Percentiles rank a stretch among this genome's conserved stretches.
Conservation (phyloP, 2,329 filamentous ascomycete species). For the Cladophialophora bantiana region DNA sequence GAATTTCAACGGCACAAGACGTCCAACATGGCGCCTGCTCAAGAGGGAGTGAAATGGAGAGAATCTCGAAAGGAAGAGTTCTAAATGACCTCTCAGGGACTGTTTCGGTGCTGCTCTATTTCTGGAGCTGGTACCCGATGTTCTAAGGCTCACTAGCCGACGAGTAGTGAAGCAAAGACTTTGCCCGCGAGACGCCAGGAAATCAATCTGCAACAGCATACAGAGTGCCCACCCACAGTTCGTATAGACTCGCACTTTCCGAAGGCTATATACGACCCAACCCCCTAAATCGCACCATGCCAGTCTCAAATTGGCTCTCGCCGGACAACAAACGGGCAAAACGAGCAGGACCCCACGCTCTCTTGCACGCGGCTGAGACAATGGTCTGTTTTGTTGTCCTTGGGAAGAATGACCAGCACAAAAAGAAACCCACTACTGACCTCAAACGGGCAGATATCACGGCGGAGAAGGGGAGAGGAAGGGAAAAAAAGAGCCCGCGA, state of each 20-base stretch:
- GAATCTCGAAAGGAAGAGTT: not conserved
- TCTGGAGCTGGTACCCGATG: not conserved
- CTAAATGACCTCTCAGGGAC: not conserved
- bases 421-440: not conserved
- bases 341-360: not conserved
- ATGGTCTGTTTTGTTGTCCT: not conserved
- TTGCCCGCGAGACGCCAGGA: not conserved
- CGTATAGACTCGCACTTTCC: not conserved
- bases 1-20: not conserved
- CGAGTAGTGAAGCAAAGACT: not conserved
- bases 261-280: not conserved
- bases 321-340: not conserved
- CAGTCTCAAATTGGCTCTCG: not conserved
- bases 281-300: not conserved
- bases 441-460: not conserved
- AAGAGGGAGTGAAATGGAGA: not conserved
- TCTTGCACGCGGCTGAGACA: not conserved
- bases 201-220: not conserved
- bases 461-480: too few relatives aligned
- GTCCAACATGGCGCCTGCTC: not conserved
- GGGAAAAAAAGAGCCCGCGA: not conserved
- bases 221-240: not conserved
- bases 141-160: not conserved
- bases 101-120: not conserved
- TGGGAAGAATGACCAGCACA: not conserved